A percentile compares a stretch with the other conserved stretches of the same genome.
Conservation (phyloP, 768 basidiomycete species). For the Lentinus tigrinus region DNA sequence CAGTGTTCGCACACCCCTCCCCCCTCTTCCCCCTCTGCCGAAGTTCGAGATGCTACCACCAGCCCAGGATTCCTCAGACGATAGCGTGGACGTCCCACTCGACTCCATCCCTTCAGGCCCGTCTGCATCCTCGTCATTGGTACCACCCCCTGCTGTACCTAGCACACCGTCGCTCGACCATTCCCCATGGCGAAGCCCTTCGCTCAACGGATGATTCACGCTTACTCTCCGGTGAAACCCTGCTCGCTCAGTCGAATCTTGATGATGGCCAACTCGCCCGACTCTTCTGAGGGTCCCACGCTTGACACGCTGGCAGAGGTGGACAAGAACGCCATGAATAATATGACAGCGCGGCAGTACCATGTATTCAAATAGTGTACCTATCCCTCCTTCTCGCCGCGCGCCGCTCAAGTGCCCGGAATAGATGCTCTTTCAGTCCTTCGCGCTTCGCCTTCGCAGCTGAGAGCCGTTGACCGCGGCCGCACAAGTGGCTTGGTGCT, state of each 20-base stretch:
- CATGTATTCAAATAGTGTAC: no score
- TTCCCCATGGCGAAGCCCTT: constrained; percentile 76
- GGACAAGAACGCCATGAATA: constrained; percentile 19
- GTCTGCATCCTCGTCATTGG: neutral
- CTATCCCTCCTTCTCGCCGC: no score
- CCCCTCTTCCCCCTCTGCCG: constrained; percentile 23
- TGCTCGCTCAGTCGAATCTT: constrained; percentile 81
- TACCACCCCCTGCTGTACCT: constrained; percentile 12
- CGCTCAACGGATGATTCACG: constrained; percentile 68
- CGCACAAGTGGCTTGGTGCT: neutral
- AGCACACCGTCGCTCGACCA: constrained; percentile 37
- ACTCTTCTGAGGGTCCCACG: constrained; percentile 18
- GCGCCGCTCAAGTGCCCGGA: neutral
- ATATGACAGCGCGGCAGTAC: no score
- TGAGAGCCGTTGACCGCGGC: neutral
- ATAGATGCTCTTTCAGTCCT: neutral
- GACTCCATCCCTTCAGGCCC: no score
- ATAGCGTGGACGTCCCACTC: constrained; percentile 3
- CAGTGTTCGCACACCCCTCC: constrained; percentile 35
- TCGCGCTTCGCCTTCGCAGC: neutral
- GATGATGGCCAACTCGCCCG: constrained; percentile 59
- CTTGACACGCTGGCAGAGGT: constrained; percentile 23
- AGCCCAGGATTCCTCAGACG: neutral
- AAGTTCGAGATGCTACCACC: constrained; percentile 18
- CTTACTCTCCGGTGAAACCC: constrained; percentile 78